Evolutionary conservation across 2,329 filamentous ascomycete genomes (phyloP), one percentile per base, ranked within the genome.

Genomic region (Ophioceras dolichostomum): DNA sequence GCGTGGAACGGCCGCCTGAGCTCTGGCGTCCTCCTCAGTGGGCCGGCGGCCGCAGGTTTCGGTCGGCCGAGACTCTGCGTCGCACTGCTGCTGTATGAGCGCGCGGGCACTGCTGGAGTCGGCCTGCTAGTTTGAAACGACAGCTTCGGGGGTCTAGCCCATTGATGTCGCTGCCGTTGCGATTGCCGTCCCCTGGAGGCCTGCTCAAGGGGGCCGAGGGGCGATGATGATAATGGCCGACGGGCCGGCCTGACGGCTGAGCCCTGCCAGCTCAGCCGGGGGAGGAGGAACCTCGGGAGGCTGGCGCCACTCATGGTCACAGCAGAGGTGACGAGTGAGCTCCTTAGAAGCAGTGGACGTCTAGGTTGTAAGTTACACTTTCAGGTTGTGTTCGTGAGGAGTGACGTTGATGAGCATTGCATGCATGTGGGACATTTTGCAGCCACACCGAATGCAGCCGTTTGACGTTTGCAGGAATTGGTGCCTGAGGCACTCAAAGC

Each of bases 1-100:
- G 76, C 72, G 56, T 87, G 82, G 56, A 95, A 89, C 0, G 19
- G 18, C 21, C 36, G 24, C 20, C 29, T 37, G 31, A 17, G 13
- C 2, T 19, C 16, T 13, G 31, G 10, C 18, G 19, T 8, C 5
- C 29, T 18, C 29, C n/a, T n/a, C n/a, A n/a, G n/a, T n/a, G n/a
- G n/a, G n/a, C n/a, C n/a, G n/a, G n/a, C n/a, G n/a, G n/a, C n/a
- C n/a, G n/a, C n/a, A n/a, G n/a, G n/a, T n/a, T n/a, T n/a, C n/a
- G n/a, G 17, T 31, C 27, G 19, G 12, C n/a, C 27, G 10, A 13
- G 16, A 12, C 29, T 10, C n/a, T 3, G 28, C 28, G n/a, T 16
- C 9, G 28, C 28, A 14, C 4, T 4, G 28, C 8, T 16, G 14
- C 12, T 16, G 29, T 18, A 14, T 18, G 8, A n/a, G n/a, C n/a